phyloP scores from a whole-genome alignment of 2,329 filamentous ascomycete genomes.

The Alternaria viburni region DNA sequence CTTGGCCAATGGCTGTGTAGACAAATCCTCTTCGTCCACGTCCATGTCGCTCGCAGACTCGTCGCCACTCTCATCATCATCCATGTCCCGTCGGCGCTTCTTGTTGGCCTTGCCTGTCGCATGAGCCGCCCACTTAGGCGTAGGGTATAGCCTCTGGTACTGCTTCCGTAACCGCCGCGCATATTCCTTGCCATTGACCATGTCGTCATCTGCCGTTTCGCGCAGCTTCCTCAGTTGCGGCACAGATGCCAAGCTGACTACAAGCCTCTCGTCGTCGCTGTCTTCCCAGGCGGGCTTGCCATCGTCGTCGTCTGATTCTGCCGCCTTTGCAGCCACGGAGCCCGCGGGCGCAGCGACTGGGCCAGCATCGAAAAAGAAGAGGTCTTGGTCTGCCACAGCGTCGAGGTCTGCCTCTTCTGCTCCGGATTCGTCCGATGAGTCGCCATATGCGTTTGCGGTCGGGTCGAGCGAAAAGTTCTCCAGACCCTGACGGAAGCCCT shows the following conservation, averaged over 20 bases:
- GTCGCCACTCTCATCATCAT: conserved; percentile 50
- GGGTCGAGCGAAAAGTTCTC: conserved; percentile 61
- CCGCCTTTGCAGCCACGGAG: conserved; percentile 48
- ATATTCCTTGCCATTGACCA: conserved; percentile 88
- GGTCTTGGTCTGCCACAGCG: conserved; percentile 76
- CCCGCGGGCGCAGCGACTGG: conserved; percentile 52
- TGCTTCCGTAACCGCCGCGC: conserved; percentile 79
- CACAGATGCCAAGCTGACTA: conserved; percentile 79
- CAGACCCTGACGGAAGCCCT: conserved; percentile 79
- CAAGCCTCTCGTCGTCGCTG: conserved; percentile 90
- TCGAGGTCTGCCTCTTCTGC: conserved; percentile 60
- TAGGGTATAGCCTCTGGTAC: conserved; percentile 68
- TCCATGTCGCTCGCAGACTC: conserved; percentile 65
- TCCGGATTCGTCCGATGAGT: conserved; percentile 53
- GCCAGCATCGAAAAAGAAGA: conserved; percentile 83
- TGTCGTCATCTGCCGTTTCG: conserved; percentile 79
- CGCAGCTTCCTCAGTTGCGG: conserved; percentile 83
- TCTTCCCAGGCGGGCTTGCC: conserved; percentile 80
- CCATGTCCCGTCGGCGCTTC: conserved; percentile 56
- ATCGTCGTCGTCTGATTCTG: conserved; percentile 47
- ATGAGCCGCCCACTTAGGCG: conserved; percentile 66
- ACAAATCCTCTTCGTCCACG: conserved; percentile 56
- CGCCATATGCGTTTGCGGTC: conserved; percentile 39
- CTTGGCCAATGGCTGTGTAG: conserved; percentile 76
- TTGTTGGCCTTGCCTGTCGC: conserved; percentile 51